Evolutionary conservation across 116 monocot genomes (phyloP), one percentile per base, ranked within the genome.

Genomic region (Zostera marina): DNA sequence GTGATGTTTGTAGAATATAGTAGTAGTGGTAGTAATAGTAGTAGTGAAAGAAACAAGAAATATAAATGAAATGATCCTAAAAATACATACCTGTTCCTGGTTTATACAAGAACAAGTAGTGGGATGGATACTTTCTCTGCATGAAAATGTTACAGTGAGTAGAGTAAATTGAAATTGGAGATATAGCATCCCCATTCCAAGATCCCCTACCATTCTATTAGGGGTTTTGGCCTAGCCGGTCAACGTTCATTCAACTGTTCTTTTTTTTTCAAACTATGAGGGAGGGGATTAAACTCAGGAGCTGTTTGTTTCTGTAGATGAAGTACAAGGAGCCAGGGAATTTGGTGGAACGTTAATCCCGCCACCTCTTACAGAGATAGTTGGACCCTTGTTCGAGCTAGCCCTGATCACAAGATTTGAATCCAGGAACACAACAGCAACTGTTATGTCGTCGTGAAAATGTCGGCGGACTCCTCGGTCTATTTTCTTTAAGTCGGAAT

Each of bases 361-460:
- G 14, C 86, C 76, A 9, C 77, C 78, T 74, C 70, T 72, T 25
- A 85, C 42, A 23, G 85, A 85, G 0, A 80, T 22, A 11, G 74
- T 9, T 8, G 74, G 72, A 8, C 60, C 58, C 51, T 42, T 67
- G 47, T n/a, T 68, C 55, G 72, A 54, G 69, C 68, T 74, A 42
- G 72, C 80, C 46, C 42, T 60, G 75, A 74, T 68, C 20, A 67
- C 54, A 41, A 75, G 60, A 70, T 72, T 74, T 11, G 76, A 56
- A 54, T 85, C 75, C 4, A 80, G 72, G 25, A 69, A 85, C 16
- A 80, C 53, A 1, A 85, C 80, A 23, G 80, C 16, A 13, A 85
- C 85, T 2, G 85, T 77, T 12, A 85, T 80, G 68, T 85, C 85
- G 38, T 85, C 85, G 11, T 85, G 80, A 61, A 85, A 85, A 65